These are phyloP conservation scores for Boletus reticuloceps DNA, from an alignment of 768 basidiomycete genomes.

Conservation along the genomic window DNA sequence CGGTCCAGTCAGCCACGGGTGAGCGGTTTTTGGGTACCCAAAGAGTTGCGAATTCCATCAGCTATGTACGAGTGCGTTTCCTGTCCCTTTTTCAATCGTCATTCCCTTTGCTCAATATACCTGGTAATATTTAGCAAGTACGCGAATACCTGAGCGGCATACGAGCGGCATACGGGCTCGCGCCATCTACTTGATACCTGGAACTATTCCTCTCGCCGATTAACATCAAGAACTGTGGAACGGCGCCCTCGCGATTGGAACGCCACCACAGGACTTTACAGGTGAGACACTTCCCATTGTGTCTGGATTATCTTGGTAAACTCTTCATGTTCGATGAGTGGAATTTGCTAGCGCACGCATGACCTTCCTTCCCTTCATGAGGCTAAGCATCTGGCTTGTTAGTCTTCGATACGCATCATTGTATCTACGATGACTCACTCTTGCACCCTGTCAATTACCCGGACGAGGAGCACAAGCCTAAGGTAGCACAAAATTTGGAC, in stretches of 20 bases:
- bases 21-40: not conserved
- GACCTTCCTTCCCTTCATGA: too few species aligned
- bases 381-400: too few species aligned
- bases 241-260: constrained; percentile 44
- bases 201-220: constrained; percentile 28
- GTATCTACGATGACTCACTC: too few species aligned
- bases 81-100: too few species aligned
- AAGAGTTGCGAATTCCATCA: not conserved
- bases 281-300: too few species aligned
- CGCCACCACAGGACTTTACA: constrained; percentile 38
- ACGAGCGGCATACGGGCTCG: constrained; percentile 40
- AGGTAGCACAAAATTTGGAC: too few species aligned
- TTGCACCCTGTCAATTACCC: too few species aligned
- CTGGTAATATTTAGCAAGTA: constrained; percentile 36
- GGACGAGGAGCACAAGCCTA: too few species aligned
- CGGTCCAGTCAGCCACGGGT: not conserved
- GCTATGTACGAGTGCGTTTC: constrained; percentile 3
- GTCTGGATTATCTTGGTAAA: too few species aligned
- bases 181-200: constrained; percentile 28
- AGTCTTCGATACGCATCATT: too few species aligned
- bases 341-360: too few species aligned
- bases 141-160: constrained; percentile 38
- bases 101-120: not conserved
- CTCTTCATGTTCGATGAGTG: too few species aligned
- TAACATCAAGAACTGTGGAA: constrained; percentile 36